phyloP scores from a whole-genome alignment of 1,284 basidiomycete genomes.

The Ganoderma multipileum region DNA sequence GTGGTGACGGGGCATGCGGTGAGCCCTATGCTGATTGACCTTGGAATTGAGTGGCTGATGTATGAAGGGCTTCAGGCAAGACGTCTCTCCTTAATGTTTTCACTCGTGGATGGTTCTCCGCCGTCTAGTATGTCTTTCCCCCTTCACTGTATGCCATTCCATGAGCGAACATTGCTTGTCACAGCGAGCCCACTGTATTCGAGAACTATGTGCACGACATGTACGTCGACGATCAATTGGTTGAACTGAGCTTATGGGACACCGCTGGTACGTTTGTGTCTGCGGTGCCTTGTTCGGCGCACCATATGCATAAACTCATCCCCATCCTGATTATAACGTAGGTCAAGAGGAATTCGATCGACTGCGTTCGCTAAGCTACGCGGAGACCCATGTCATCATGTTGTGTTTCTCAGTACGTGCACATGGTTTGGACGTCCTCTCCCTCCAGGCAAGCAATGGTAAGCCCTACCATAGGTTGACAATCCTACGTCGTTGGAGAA shows the following conservation, averaged over 20 bases:
- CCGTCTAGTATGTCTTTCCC: constrained; percentile 75
- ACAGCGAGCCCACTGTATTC: constrained; percentile 89
- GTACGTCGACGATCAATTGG: constrained; percentile 80
- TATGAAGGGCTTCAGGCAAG: constrained; percentile 56
- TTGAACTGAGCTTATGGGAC: constrained; percentile 96
- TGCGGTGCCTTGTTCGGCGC: neutral
- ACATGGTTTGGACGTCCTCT: neutral
- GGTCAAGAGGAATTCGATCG: constrained; percentile 98
- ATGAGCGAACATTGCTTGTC: neutral
- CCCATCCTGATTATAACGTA: constrained; percentile 40
- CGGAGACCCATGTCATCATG: constrained; percentile 95
- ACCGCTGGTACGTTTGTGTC: constrained; percentile 79
- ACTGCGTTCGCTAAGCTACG: constrained; percentile 89
- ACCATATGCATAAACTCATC: neutral
- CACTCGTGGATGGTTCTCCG: constrained; percentile 86
- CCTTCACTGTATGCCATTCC: neutral
- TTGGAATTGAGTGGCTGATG: constrained; percentile 21
- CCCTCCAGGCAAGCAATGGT: constrained; percentile 11
- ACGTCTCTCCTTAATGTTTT: constrained; percentile 87
- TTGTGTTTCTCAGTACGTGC: constrained; percentile 87
- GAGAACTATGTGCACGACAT: constrained; percentile 93
- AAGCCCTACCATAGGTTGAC: constrained; percentile 81
- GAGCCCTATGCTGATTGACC: constrained; percentile 31
- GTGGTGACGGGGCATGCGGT: constrained; percentile 95
- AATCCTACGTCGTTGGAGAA: constrained; percentile 93